Percentiles rank a stretch among this genome's conserved stretches.
Evolutionary conservation across 495 filamentous ascomycete species (phyloP).

Genomic region (Letharia columbiana): DNA sequence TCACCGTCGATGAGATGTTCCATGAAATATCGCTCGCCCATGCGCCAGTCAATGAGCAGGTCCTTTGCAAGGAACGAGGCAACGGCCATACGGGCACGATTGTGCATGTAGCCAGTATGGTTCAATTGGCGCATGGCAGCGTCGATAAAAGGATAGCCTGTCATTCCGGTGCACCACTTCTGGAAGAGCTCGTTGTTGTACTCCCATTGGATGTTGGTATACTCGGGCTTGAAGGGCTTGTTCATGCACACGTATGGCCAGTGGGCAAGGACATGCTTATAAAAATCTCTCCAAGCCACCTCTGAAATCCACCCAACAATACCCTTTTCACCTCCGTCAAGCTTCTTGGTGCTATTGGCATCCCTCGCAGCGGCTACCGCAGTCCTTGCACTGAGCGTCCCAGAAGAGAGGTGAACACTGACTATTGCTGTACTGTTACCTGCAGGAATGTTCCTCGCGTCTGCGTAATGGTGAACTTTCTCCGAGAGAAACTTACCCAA

Average conservation of each 20-base stretch:
- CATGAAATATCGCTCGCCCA: constrained; percentile 87
- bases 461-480: constrained; percentile 52
- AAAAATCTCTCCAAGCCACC: constrained; percentile 89
- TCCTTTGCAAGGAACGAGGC: constrained; percentile 85
- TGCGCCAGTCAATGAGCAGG: constrained; percentile 81
- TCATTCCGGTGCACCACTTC: constrained; percentile 68
- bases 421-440: constrained; percentile 58
- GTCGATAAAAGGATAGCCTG: constrained; percentile 83
- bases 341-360: constrained; percentile 56
- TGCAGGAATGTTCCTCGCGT: constrained; percentile 52
- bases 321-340: constrained; percentile 61
- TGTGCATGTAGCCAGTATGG: constrained; percentile 74
- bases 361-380: constrained; percentile 58
- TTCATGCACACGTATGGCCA: constrained; percentile 94
- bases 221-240: constrained; percentile 86
- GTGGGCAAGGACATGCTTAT: constrained; percentile 75
- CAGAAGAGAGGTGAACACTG: constrained; percentile 71
- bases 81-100: constrained; percentile 80
- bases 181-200: constrained; percentile 58
- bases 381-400: constrained; percentile 70
- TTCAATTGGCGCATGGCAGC: constrained; percentile 83
- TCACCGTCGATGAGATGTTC: constrained; percentile 82
- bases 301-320: constrained; percentile 77
- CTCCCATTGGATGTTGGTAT: constrained; percentile 75
- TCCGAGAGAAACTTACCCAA: constrained; percentile 63